These are phyloP conservation scores for Solanum stenotomum DNA, from an alignment of 257 asterid genomes.

Conservation along the genomic window DNA sequence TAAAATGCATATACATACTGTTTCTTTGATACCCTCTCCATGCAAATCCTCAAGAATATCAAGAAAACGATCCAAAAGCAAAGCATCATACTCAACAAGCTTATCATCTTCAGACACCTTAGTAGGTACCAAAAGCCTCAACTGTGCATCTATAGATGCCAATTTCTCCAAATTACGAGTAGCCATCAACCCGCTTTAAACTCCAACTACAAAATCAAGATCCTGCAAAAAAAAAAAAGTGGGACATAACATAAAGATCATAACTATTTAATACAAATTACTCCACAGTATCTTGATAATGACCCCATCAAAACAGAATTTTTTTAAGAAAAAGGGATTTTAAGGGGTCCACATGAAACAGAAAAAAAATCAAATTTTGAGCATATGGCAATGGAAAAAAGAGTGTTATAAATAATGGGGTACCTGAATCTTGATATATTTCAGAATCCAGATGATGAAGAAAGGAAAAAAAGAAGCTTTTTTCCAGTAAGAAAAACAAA, in stretches of 20 bases:
- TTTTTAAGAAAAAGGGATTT: neutral
- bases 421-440: neutral
- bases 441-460: neutral
- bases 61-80: conserved; percentile 41
- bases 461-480: neutral
- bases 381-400: neutral
- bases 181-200: conserved; percentile 10
- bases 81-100: conserved; percentile 49
- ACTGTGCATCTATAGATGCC: conserved; percentile 46
- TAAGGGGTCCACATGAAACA: neutral
- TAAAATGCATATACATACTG: conserved; percentile 12
- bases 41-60: conserved; percentile 43
- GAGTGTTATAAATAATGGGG: neutral
- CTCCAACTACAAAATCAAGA: neutral
- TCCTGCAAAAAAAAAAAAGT: conserved; percentile 1
- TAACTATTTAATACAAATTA: neutral
- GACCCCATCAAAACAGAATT: neutral
- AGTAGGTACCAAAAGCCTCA: conserved; percentile 34
- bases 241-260: conserved; percentile 1
- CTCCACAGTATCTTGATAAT: conserved; percentile 6
- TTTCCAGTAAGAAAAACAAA: neutral
- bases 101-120: conserved; percentile 43
- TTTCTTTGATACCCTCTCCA: conserved; percentile 38
- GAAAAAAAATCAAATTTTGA: neutral
- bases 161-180: conserved; percentile 31